Evolutionary conservation across 1,284 basidiomycete genomes (phyloP).

Genomic region (Sporisorium graminicola): DNA sequence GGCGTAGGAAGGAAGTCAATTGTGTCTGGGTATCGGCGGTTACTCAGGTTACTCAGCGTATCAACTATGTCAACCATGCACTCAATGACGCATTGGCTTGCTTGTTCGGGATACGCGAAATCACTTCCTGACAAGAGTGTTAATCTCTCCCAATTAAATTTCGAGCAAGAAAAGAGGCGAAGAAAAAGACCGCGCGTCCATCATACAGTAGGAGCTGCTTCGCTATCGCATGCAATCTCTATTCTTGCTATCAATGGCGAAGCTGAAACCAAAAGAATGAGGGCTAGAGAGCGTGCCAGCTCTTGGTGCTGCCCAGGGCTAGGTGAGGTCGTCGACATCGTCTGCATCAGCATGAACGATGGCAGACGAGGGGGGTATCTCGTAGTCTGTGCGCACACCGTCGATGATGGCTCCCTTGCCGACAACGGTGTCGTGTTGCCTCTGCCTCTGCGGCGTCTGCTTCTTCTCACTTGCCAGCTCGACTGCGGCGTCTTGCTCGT

Average conservation of each 20-base stretch:
- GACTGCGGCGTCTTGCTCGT: background rate
- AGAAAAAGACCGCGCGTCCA: background rate
- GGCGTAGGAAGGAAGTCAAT: background rate
- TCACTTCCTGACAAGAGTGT: background rate
- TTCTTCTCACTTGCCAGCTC: constrained; percentile 7
- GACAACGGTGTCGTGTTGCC: background rate
- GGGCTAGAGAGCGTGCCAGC: background rate
- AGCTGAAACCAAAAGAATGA: background rate
- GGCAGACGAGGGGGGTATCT: constrained; percentile 15
- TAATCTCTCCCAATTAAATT: background rate
- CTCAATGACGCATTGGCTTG: background rate
- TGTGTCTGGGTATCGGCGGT: background rate
- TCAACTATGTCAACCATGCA: constrained; percentile 1
- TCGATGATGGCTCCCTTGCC: constrained; percentile 24
- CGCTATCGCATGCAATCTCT: too few species aligned
- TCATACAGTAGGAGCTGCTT: too few species aligned
- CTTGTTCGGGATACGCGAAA: background rate
- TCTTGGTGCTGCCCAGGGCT: background rate
- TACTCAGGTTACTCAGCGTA: background rate
- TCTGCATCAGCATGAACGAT: constrained; percentile 9
- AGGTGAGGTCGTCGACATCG: constrained; percentile 25
- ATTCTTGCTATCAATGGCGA: too few species aligned
- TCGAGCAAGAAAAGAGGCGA: background rate
- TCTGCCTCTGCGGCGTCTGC: background rate
- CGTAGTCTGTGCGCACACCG: constrained; percentile 6